Evolutionary conservation across 1,139 yeast species (phyloP).

Genomic region (Kluyveromyces sp.): DNA sequence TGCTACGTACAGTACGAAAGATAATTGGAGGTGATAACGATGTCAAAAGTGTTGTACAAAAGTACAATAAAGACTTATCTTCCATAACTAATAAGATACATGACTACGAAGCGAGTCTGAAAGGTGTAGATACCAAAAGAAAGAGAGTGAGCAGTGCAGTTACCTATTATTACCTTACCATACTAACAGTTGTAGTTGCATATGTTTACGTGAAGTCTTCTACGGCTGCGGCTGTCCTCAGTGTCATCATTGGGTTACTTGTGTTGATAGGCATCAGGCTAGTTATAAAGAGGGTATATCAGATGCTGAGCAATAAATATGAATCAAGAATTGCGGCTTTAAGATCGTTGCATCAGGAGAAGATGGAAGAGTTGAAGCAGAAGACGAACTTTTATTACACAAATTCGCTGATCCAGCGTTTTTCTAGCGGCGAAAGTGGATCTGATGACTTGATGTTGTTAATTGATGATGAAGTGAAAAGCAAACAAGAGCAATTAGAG

Average conservation of each 20-base stretch:
- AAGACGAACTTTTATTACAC: slow-evolving; percentile 75
- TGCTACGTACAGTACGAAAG: slow-evolving; percentile 8
- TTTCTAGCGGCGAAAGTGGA: slow-evolving; percentile 39
- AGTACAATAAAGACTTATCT: slow-evolving; percentile 25
- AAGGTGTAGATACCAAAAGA: slow-evolving; percentile 14
- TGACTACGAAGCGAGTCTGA: slow-evolving; percentile 18
- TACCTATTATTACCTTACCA: slow-evolving; percentile 17
- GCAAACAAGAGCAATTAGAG: slow-evolving; percentile 35
- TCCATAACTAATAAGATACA: slow-evolving; percentile 24
- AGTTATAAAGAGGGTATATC: slow-evolving; percentile 9
- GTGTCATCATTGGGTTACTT: slow-evolving; percentile 7
- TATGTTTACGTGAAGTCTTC: slow-evolving; percentile 8
- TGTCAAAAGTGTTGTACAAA: slow-evolving; percentile 17
- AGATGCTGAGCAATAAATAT: slow-evolving; percentile 6
- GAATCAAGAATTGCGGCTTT: slow-evolving; percentile 32
- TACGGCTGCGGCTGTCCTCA: background rate
- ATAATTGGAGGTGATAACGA: slow-evolving; percentile 7
- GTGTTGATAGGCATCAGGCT: slow-evolving; percentile 7
- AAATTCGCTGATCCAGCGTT: slow-evolving; percentile 60
- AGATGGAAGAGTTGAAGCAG: slow-evolving; percentile 69
- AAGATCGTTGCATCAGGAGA: slow-evolving; percentile 46
- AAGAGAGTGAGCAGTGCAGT: slow-evolving; percentile 14
- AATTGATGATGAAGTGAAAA: slow-evolving; percentile 36
- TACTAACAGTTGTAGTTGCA: slow-evolving; percentile 8
- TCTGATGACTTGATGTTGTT: slow-evolving; percentile 29